Evolutionary conservation across 2,329 filamentous ascomycete genomes (phyloP).

Genomic region (Phaeoacremonium minimum): DNA sequence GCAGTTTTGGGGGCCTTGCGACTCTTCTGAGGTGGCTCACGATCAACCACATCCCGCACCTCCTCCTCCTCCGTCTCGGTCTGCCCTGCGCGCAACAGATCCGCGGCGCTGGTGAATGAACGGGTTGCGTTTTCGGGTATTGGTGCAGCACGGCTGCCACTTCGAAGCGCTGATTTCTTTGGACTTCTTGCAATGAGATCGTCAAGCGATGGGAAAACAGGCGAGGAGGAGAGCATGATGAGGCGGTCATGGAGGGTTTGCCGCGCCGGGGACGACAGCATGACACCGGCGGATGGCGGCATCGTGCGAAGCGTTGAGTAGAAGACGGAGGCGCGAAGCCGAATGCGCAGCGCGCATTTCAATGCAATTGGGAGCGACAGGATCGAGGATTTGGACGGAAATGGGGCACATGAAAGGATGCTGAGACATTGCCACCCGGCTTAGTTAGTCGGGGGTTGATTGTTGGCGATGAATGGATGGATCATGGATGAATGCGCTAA

Average conservation of each 20-base stretch:
- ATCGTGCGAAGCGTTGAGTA: slow-evolving; percentile 17
- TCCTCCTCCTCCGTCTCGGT: slow-evolving; percentile 1
- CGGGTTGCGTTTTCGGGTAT: slow-evolving; percentile 28
- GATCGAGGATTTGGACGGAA: too few relatives aligned
- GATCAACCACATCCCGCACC: too few relatives aligned
- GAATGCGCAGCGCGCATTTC: slow-evolving; percentile 45
- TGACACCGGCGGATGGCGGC: slow-evolving; percentile 25
- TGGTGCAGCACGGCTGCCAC: slow-evolving; percentile 28
- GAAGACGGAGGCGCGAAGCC: slow-evolving; percentile 26
- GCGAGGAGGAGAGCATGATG: slow-evolving; percentile 42
- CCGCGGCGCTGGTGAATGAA: slow-evolving; percentile 37
- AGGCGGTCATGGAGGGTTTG: slow-evolving; percentile 17
- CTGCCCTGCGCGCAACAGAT: slow-evolving; percentile 27
- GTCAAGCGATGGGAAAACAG: slow-evolving; percentile 48
- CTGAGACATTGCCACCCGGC: too few relatives aligned
- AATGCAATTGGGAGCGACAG: slow-evolving; percentile 21
- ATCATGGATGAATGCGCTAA: too few relatives aligned
- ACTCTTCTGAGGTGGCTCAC: too few relatives aligned
- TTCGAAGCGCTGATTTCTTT: slow-evolving; percentile 25
- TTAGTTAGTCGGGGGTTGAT: too few relatives aligned
- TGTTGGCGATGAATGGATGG: too few relatives aligned
- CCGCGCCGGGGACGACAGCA: slow-evolving; percentile 21
- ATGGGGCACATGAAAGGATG: too few relatives aligned
- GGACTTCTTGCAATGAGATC: slow-evolving; percentile 37
- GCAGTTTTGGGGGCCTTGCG: slow-evolving; percentile 1